Base-by-base conservation (phyloP, 2,329 filamentous ascomycete species). In the Talaromyces sp. region DNA sequence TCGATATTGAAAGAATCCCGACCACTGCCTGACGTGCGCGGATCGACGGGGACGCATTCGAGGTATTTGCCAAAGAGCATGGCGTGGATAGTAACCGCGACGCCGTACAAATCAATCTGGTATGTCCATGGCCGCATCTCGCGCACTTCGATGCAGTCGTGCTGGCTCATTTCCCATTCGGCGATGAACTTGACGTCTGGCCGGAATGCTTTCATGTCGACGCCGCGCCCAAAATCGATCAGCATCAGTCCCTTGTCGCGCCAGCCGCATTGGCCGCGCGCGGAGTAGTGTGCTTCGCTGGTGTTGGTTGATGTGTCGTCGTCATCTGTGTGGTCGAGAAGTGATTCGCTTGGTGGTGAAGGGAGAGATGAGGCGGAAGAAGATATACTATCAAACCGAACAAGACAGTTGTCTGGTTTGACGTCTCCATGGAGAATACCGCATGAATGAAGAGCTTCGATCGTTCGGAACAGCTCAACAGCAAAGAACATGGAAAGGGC, bases 11-110 rank as follows among this genome's bases (percentile, higher is more conserved):
- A 53, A n/a, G 49, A 61, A 55, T 58, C 63, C 25, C 66, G 63
- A 63, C 66, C 63, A 33, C 61, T 60, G 22, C 54, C 58, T 0
- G 36, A 36, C 28, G 58, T 44, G 75, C 74, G 60, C 78, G 78
- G 4, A 72, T 61, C 62, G 28, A 71, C 67, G 1, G 72, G 80
- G 1, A 83, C 73, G 0, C 92, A 96, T 72, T 96, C 91, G 69
- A 99, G 95, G 77, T 98, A 98, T 71, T 91, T 92, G 10, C 95
- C 93, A 72, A 97, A 99, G 3, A 99, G 84, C 68, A 99, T 84
- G 51, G 87, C 89, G 76, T 99, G 92, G 4, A 98, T 81, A 27
- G 91, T 90, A 4, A 92, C 92, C 0, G 95, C 95, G 0, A 97
- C 83, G 13, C 95, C 95, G 74, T 96, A 91, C 70, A 98, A 96